Evolutionary conservation across 352 stramenopile genomes (phyloP), one percentile per base, ranked within the genome.

Genomic region (Globisporangium irregulare): DNA sequence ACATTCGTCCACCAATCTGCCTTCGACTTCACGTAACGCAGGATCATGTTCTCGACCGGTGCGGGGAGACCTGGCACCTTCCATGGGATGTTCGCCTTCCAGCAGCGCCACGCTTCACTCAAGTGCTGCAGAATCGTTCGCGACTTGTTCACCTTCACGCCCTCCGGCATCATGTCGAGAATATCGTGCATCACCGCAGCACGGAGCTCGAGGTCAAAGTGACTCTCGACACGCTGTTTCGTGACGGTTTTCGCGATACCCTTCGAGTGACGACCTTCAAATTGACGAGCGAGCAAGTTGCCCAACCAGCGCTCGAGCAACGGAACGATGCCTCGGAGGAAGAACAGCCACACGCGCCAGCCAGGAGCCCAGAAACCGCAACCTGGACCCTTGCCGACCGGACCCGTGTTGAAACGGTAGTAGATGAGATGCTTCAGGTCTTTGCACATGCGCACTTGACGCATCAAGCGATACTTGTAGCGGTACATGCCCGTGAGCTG

Each of bases 401-500:
- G 97, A 32, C 98, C 98, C 43, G 98, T 99, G 85, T 99, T 99
- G 84, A 99, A 99, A 7, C 98, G 89, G 80, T 99, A 99, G 84
- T 99, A 99, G 73, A 99, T 99, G 60, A 99, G 79, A 77, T 99
- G 98, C 81, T 99, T 99, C 69, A 99, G 84, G 86, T 99, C 98
- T 84, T 99, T 99, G 84, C 97, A 99, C 90, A 99, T 99, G 60
- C 98, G 97, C 38, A 99, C 92, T 79, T 98, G 95, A 62, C 94
- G 90, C 96, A 99, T 98, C 54, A 98, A 78, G 27, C 92, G 89
- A 76, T 99, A 99, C 78, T 99, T 99, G 91, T 99, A 99, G 32
- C 98, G 83, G 74, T 99, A 99, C 97, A 99, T 99, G 70, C 97
- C 97, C 2, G 98, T 99, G 34, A 99, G 88, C 74, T 99, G 98